Evolutionary conservation across 1,284 basidiomycete species (phyloP).

Genomic region (Leccinum subrobustum): DNA sequence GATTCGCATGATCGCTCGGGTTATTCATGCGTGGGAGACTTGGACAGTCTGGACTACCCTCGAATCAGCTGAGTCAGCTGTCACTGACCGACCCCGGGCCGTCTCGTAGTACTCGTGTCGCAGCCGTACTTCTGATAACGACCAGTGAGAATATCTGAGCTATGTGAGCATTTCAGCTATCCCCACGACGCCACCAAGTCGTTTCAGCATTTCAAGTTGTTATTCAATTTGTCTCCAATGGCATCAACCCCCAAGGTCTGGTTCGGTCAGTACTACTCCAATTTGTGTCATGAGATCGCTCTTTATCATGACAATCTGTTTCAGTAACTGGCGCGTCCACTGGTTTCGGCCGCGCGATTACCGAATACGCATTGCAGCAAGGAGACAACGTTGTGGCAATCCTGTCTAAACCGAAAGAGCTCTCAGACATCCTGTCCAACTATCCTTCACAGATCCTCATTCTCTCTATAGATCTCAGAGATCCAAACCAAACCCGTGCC

Average conservation of each 20-base stretch:
- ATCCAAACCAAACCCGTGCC: slow-evolving; percentile 15
- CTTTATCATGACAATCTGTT: neutral
- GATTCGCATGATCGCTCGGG: no score
- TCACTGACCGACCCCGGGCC: no score
- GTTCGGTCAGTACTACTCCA: slow-evolving; percentile 20
- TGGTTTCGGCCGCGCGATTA: slow-evolving; percentile 27
- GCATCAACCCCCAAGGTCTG: slow-evolving; percentile 20
- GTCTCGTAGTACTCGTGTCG: no score
- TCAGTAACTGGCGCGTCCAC: slow-evolving; percentile 31
- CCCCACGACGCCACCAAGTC: neutral
- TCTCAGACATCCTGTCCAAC: slow-evolving; percentile 19
- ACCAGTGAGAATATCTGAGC: neutral
- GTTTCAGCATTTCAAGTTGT: neutral
- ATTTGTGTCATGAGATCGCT: neutral
- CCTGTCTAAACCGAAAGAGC: slow-evolving; percentile 14
- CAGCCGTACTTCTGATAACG: neutral
- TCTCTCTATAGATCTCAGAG: slow-evolving; percentile 33
- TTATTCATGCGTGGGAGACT: neutral
- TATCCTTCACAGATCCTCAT: slow-evolving; percentile 42
- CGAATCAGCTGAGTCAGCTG: no score
- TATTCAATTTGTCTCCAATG: slow-evolving; percentile 6
- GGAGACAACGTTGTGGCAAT: slow-evolving; percentile 31
- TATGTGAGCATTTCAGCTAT: neutral
- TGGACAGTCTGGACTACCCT: no score
- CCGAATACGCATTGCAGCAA: slow-evolving; percentile 22